Conservation (phyloP, 805 yeast species). For the Wickerhamiella spandovensis region DNA sequence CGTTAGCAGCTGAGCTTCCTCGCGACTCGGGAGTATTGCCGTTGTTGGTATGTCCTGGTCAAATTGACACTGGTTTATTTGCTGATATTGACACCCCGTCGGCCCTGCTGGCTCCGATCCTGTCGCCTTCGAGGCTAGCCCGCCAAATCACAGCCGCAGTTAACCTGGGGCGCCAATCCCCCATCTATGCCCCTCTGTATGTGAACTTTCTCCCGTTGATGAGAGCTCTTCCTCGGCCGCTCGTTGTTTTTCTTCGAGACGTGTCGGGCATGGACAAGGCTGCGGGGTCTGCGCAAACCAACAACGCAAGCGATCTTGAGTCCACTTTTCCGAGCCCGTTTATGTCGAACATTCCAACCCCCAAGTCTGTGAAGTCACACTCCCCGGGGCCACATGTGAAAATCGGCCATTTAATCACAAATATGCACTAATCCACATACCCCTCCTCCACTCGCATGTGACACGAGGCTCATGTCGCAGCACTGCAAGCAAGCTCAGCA, state of each 20-base stretch:
- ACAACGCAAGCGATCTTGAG: neutral
- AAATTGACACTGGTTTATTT: constrained; percentile 65
- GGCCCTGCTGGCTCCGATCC: constrained; percentile 63
- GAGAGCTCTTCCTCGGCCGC: constrained; percentile 59
- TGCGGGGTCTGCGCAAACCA: constrained; percentile 10
- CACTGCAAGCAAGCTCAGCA: no score
- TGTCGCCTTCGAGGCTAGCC: constrained; percentile 60
- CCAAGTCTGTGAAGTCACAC: neutral
- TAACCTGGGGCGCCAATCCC: constrained; percentile 50
- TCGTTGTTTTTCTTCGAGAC: constrained; percentile 40
- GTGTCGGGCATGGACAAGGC: constrained; percentile 53
- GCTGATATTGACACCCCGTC: constrained; percentile 63
- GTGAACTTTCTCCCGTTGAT: constrained; percentile 61
- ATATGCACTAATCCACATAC: neutral
- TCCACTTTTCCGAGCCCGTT: neutral
- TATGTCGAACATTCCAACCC: neutral
- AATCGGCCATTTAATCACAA: neutral
- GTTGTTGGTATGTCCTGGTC: constrained; percentile 77
- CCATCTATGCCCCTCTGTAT: constrained; percentile 59
- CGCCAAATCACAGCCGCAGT: constrained; percentile 40
- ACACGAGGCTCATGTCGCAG: no score
- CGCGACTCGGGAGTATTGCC: constrained; percentile 47
- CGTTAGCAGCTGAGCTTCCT: constrained; percentile 50
- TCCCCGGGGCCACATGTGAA: neutral
- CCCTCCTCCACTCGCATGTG: neutral